These are phyloP conservation scores for Aspergillus taichungensis DNA, from an alignment of 495 filamentous ascomycete species.

Conservation along the genomic window DNA sequence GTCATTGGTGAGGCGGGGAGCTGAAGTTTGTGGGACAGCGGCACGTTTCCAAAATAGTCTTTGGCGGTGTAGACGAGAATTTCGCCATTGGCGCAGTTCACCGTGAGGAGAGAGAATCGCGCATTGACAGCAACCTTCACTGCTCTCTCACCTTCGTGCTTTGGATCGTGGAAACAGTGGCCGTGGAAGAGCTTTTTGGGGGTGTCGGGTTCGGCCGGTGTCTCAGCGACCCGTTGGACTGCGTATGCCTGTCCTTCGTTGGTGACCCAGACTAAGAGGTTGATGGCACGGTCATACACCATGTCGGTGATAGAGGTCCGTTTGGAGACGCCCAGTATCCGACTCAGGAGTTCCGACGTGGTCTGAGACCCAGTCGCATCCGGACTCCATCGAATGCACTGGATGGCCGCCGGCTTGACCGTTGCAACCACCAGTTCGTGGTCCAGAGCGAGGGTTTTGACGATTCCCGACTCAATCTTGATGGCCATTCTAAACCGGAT, in stretches of 20 bases:
- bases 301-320: conserved; percentile 71
- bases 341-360: conserved; percentile 79
- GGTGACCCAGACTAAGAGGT: conserved; percentile 87
- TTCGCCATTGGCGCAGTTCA: conserved; percentile 72
- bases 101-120: conserved; percentile 82
- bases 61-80: conserved; percentile 81
- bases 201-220: conserved; percentile 21
- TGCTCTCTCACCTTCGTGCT: conserved; percentile 48
- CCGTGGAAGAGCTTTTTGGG: conserved; percentile 72
- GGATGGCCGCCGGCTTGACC: conserved; percentile 82
- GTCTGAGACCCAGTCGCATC: conserved; percentile 77
- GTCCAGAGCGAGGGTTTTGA: conserved; percentile 77
- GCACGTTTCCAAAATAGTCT: conserved; percentile 90
- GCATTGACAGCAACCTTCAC: conserved; percentile 80
- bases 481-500: conserved; percentile 96
- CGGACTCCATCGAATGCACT: conserved; percentile 91
- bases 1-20: conserved; percentile 52
- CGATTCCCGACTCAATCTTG: conserved; percentile 93
- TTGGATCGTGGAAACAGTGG: conserved; percentile 79
- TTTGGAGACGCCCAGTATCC: conserved; percentile 75
- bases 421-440: conserved; percentile 93
- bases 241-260: conserved; percentile 86
- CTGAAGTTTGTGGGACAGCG: conserved; percentile 72
- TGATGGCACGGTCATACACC: conserved; percentile 97
- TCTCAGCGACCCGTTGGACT: conserved; percentile 59